phyloP scores from a whole-genome alignment of 768 basidiomycete species.

The Dictyophora rubrovolvata region DNA sequence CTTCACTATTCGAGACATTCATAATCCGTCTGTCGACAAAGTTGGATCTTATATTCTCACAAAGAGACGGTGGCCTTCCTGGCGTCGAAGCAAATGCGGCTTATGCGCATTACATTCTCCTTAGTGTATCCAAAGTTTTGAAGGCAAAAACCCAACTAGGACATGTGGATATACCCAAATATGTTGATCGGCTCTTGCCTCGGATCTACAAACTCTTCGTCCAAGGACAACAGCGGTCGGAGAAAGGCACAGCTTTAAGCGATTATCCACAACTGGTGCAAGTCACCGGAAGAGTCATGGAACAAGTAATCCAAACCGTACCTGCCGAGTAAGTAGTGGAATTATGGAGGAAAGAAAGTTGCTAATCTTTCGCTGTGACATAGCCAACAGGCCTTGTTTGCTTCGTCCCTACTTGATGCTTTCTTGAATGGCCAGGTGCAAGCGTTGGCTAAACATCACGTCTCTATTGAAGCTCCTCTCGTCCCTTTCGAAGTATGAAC shows the following conservation, averaged over 20 bases:
- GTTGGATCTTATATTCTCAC: slow-evolving; percentile 56
- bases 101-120: slow-evolving; percentile 77
- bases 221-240: slow-evolving; percentile 24
- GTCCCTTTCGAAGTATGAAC: slow-evolving; percentile 40
- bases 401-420: slow-evolving; percentile 39
- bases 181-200: slow-evolving; percentile 67
- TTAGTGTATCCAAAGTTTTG: slow-evolving; percentile 56
- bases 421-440: slow-evolving; percentile 45
- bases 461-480: slow-evolving; percentile 31
- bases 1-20: slow-evolving; percentile 75
- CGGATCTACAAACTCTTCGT: slow-evolving; percentile 57
- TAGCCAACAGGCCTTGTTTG: slow-evolving; percentile 53
- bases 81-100: slow-evolving; percentile 60
- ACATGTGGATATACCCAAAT: slow-evolving; percentile 70
- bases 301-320: slow-evolving; percentile 54
- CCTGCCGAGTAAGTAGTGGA: slow-evolving; percentile 47
- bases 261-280: slow-evolving; percentile 46
- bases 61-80: slow-evolving; percentile 20
- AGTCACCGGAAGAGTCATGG: slow-evolving; percentile 57
- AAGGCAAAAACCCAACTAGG: slow-evolving; percentile 33
- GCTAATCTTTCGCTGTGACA: not conserved
- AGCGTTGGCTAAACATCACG: slow-evolving; percentile 40
- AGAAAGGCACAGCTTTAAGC: slow-evolving; percentile 15
- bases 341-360: too few species aligned
- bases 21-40: slow-evolving; percentile 69